A percentile compares a stretch with the other conserved stretches of the same genome.
phyloP scores from a whole-genome alignment of 2,329 filamentous ascomycete genomes.

The Plenodomus lindquistii region DNA sequence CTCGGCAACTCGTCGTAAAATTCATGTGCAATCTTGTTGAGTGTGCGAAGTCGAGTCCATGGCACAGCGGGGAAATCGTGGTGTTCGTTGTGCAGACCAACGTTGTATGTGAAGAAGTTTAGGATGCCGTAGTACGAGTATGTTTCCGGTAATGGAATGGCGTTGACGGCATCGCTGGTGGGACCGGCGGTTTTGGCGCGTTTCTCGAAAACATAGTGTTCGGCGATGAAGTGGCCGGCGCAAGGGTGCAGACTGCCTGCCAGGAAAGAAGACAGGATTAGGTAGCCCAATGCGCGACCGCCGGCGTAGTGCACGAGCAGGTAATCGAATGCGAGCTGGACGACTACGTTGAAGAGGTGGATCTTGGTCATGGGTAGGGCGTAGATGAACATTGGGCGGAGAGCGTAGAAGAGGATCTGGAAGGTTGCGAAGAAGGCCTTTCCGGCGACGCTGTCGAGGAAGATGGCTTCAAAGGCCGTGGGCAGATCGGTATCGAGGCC shows the following conservation, averaged over 20 bases:
- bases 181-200: conserved; percentile 56
- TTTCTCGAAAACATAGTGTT: conserved; percentile 67
- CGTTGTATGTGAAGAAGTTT: conserved; percentile 94
- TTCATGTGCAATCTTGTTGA: conserved; percentile 81
- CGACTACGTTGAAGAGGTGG: conserved; percentile 78
- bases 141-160: conserved; percentile 75
- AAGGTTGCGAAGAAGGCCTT: conserved; percentile 99
- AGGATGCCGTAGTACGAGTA: conserved; percentile 95
- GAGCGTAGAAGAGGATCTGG: conserved; percentile 97
- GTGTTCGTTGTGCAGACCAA: conserved; percentile 97
- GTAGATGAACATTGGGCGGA: conserved; percentile 95
- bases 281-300: conserved; percentile 72
- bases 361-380: conserved; percentile 83
- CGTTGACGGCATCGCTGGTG: conserved; percentile 52
- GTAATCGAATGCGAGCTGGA: conserved; percentile 79
- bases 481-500: conserved; percentile 96
- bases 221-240: conserved; percentile 96
- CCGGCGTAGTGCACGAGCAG: conserved; percentile 65
- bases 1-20: conserved; percentile 88
- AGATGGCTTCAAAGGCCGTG: conserved; percentile 84
- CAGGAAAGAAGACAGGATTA: conserved; percentile 88
- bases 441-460: conserved; percentile 91
- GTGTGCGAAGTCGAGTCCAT: conserved; percentile 80
- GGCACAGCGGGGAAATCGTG: conserved; percentile 97
- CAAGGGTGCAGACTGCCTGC: conserved; percentile 92